phyloP scores from a whole-genome alignment of 75 land plant genomes.

The Pinus albicaulis region DNA sequence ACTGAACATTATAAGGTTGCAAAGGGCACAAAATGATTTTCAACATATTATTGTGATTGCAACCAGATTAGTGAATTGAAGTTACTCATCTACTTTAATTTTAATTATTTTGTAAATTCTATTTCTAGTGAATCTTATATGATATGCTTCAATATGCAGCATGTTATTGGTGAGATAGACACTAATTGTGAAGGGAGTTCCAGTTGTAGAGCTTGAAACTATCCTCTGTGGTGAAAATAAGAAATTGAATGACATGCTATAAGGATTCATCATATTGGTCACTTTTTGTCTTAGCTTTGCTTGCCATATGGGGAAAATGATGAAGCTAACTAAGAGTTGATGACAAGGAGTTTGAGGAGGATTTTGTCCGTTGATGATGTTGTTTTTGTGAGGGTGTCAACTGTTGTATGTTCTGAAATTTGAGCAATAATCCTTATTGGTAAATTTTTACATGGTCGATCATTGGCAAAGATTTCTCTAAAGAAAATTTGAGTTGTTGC shows the following conservation, averaged over 20 bases:
- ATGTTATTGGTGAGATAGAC: constrained; percentile 68
- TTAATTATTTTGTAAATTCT: too few species aligned
- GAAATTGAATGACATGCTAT: constrained; percentile 1
- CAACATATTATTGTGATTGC: too few species aligned
- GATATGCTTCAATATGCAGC: constrained; percentile 32
- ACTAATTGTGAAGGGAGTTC: constrained; percentile 28
- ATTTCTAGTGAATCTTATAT: constrained; percentile 2
- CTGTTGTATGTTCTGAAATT: constrained; percentile 55
- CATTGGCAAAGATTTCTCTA: constrained; percentile 56
- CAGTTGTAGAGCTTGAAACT: constrained; percentile 15
- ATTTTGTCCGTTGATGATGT: too few species aligned
- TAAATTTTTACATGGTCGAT: constrained; percentile 41
- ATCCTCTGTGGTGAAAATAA: constrained; percentile 16
- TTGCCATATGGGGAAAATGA: too few species aligned
- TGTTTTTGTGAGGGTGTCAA: constrained; percentile 61
- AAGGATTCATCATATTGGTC: constrained; percentile 31
- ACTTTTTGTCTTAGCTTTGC: too few species aligned
- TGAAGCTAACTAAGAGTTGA: too few species aligned
- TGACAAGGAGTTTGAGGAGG: too few species aligned
- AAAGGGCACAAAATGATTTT: too few species aligned
- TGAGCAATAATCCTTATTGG: constrained; percentile 76
- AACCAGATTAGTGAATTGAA: too few species aligned
- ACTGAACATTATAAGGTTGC: too few species aligned
- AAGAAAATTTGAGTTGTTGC: constrained; percentile 56
- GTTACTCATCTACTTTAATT: too few species aligned